phyloP scores from a whole-genome alignment of 1,284 basidiomycete species.

The Phenoliferia sp. region DNA sequence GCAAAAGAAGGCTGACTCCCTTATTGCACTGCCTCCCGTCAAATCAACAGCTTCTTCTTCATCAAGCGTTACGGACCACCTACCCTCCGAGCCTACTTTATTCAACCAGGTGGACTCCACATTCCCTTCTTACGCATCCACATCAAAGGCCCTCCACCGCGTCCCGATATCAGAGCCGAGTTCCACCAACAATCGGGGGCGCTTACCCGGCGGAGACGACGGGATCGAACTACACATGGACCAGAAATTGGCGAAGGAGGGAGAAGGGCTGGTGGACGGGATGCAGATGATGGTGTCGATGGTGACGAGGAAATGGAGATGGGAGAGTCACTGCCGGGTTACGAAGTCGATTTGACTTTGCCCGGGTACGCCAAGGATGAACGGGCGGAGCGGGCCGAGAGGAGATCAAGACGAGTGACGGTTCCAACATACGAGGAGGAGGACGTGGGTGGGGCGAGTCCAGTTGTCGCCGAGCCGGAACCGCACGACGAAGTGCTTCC shows the following conservation, averaged over 20 bases:
- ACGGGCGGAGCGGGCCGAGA: not conserved
- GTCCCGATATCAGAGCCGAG: not conserved
- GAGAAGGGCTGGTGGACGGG: slow-evolving; percentile 10
- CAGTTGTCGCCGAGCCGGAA: slow-evolving; percentile 2
- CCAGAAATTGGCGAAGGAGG: slow-evolving; percentile 24
- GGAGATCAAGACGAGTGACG: not conserved
- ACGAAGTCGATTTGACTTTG: slow-evolving; percentile 11
- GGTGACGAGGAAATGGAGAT: slow-evolving; percentile 1
- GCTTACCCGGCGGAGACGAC: slow-evolving; percentile 1
- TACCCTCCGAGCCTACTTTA: slow-evolving; percentile 17
- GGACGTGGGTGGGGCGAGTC: not conserved
- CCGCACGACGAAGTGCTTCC: slow-evolving; percentile 4
- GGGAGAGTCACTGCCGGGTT: slow-evolving; percentile 15
- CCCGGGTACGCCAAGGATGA: slow-evolving; percentile 14
- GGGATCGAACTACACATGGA: slow-evolving; percentile 19
- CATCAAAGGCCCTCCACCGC: slow-evolving; percentile 16
- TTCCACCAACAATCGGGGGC: slow-evolving; percentile 1
- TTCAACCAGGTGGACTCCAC: slow-evolving; percentile 19
- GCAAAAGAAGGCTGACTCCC: no score
- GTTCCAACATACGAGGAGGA: no score
- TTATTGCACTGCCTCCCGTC: not conserved
- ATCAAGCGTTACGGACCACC: slow-evolving; percentile 21
- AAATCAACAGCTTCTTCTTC: slow-evolving; percentile 18
- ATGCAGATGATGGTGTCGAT: slow-evolving; percentile 23
- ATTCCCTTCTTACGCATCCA: slow-evolving; percentile 9